Evolutionary conservation across 371 early-diverging fungal species (phyloP), one percentile per base, ranked within the genome.

Genomic region (Zychaea mexicana): DNA sequence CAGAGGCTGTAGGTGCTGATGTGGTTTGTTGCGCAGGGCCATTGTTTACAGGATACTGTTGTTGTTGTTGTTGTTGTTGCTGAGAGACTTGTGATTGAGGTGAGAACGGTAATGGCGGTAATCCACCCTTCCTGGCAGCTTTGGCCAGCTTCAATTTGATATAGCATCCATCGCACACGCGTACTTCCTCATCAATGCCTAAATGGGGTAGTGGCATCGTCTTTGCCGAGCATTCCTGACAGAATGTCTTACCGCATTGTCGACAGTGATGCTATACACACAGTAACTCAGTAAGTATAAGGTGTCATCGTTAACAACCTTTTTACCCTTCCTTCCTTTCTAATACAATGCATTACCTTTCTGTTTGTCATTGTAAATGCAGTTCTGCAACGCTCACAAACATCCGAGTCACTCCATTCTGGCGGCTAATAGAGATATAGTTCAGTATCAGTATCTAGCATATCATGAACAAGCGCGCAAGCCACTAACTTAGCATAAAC

Each of bases 131-230:
- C 32, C 62, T 66, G 15, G 67, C 63, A 13, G 62, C 74, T 45
- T 72, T 78, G 13, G 83, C 77, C 61, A 88, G 78, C 60, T 86
- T 89, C 26, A 83, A 72, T 57, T 86, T 87, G 54, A 88, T 80
- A 68, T 87, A 89, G 71, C 98, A 98, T 5, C 90, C 88, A 72
- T 97, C 96, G 70, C 98, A 98, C 6, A 97, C 97, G 32, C 98
- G 89, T 3, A 97, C 98, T 7, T 87, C 84, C 31, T 96, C 91
- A 21, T 88, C 88, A 31, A 97, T 90, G 22, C 96, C 98, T 52
- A 96, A 77, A 62, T 94, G 89, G 4, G 96, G 95, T 30, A 98
- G 82, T 2, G 96, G 76, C 52, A 93, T 75, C 1, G 70, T 88
- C 71, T 94, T 95, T 47, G 92, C 89, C 15, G 97, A 96, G 72